A percentile compares a stretch with the other conserved stretches of the same genome.
phyloP scores from a whole-genome alignment of 768 basidiomycete species.

The Rhodotorula diobovata region DNA sequence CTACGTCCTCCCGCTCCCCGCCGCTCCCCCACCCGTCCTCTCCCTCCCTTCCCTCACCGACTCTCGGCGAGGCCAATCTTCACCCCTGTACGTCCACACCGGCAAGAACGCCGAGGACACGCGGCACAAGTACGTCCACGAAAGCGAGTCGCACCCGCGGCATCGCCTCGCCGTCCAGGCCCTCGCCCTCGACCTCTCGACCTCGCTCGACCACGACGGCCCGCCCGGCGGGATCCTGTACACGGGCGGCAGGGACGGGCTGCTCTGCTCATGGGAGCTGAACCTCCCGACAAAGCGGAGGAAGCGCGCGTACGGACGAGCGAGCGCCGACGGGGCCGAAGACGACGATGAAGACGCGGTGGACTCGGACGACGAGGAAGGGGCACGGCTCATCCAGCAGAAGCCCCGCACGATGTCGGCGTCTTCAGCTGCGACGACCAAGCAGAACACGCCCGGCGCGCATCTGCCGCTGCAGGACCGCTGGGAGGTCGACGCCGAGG shows the following conservation, averaged over 20 bases:
- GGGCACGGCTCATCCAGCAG: neutral
- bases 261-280: constrained; percentile 43
- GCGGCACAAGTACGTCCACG: constrained; percentile 10
- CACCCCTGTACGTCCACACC: constrained; percentile 19
- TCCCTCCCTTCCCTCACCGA: constrained; percentile 19
- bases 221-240: constrained; percentile 41
- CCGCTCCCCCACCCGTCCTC: constrained; percentile 27
- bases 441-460: neutral
- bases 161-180: constrained; percentile 41
- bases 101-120: neutral
- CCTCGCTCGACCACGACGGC: constrained; percentile 23
- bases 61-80: constrained; percentile 5
- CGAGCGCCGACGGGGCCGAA: constrained; percentile 4
- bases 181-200: constrained; percentile 42
- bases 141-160: constrained; percentile 22
- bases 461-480: constrained; percentile 63
- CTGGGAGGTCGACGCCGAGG: constrained; percentile 71
- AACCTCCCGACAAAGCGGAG: constrained; percentile 35
- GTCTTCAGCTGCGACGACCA: constrained; percentile 10
- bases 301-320: constrained; percentile 7
- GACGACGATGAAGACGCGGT: constrained; percentile 17
- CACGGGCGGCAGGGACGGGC: constrained; percentile 42
- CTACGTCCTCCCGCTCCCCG: constrained; percentile 32
- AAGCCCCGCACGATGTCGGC: neutral
- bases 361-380: constrained; percentile 28